Evolutionary conservation across 805 yeast species (phyloP), one percentile per base, ranked within the genome.

Genomic region (Spathaspora passalidarum): DNA sequence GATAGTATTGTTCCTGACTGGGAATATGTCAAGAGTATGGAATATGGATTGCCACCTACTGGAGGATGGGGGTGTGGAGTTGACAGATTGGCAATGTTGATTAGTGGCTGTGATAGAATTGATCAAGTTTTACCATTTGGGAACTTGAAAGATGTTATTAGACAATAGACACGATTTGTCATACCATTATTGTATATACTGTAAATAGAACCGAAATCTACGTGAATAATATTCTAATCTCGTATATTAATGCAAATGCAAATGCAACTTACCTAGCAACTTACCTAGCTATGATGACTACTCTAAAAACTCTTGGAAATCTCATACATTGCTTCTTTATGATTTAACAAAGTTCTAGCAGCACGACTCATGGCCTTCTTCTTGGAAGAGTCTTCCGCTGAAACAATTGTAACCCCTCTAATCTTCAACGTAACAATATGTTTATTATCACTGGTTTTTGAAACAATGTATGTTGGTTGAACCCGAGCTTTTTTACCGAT

Each of bases 1-100:
- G 96, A 89, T 49, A 64, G 82, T 4, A 69, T 85, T 32, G 60
- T 84, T 0, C 88, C 95, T 0, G 99, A 94, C 61, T 66, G 78
- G 56, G 73, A 73, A 40, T 94, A 81, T 60, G 79, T 90, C 1
- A 75, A 78, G 37, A 79, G 84, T 13, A 82, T 94, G 91, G 92
- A 88, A 59, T 88, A 84, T 76, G 98, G 96, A 1, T 77, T 94
- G 68, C 97, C 98, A 2, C 99, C 99, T 1, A 92, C 97, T 2
- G 98, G 96, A 2, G 99, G 99, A 0, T 88, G 97, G 88, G 99
- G 99, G 0, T 69, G 96, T 49, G 99, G 99, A 0, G 75, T 94
- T 17, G 99, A 94, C 59, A 66, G 99, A 44, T 63, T 94, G 32
- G 82, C 84, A 43, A 89, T 92, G 97, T 63, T 88, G 16, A 66